A percentile compares a stretch with the other conserved stretches of the same genome.
These are phyloP conservation scores for Brassica cretica DNA, from an alignment of 345 rosid genomes.

Conservation along the genomic window DNA sequence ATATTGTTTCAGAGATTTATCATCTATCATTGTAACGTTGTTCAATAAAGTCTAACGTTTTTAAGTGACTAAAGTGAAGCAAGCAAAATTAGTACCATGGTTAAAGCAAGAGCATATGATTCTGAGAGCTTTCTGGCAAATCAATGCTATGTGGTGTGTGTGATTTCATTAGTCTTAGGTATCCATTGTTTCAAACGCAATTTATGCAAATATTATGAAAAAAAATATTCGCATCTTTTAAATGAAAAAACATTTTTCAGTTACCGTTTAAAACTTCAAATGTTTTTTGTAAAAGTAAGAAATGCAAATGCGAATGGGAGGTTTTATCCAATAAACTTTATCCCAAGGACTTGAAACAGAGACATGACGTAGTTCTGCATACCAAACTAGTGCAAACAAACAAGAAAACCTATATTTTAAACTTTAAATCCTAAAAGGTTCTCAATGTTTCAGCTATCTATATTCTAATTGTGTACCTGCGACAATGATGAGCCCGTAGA, in stretches of 20 bases:
- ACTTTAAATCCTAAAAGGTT: not conserved
- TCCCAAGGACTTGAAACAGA: not conserved
- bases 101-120: not conserved
- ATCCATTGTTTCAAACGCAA: too few species aligned
- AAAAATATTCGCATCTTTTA: too few species aligned
- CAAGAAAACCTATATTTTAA: not conserved
- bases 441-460: not conserved
- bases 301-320: too few species aligned
- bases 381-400: not conserved
- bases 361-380: not conserved
- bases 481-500: slow-evolving; percentile 2
- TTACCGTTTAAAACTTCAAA: too few species aligned
- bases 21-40: slow-evolving; percentile 4
- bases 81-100: not conserved
- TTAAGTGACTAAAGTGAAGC: not conserved
- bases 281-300: too few species aligned
- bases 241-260: too few species aligned
- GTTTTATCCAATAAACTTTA: not conserved
- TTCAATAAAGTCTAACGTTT: not conserved
- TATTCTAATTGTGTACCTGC: not conserved
- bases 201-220: too few species aligned
- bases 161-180: not conserved
- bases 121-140: not conserved
- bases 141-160: not conserved
- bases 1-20: not conserved